phyloP scores from a whole-genome alignment of 1,284 basidiomycete species.

The Coniferiporia weirii region DNA sequence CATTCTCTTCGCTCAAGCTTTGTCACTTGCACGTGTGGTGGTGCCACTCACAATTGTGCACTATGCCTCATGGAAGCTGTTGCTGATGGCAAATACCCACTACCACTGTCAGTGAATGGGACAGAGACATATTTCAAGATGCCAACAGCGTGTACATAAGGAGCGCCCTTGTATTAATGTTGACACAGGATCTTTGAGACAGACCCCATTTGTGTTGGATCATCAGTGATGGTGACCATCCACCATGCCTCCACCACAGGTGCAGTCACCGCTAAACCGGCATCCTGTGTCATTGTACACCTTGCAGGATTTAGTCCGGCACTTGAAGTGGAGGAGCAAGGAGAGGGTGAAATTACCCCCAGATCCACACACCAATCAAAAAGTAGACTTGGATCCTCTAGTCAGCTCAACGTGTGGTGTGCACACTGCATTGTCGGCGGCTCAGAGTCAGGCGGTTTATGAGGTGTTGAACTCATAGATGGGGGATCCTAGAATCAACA shows the following conservation, averaged over 20 bases:
- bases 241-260: neutral
- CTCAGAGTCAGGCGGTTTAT: conserved; percentile 51
- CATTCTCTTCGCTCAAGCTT: conserved; percentile 72
- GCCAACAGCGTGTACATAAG: neutral
- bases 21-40: conserved; percentile 72
- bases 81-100: conserved; percentile 42
- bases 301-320: neutral
- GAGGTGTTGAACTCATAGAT: conserved; percentile 52
- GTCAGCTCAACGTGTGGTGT: conserved; percentile 67
- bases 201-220: too few relatives aligned
- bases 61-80: conserved; percentile 61
- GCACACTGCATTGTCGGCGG: conserved; percentile 45
- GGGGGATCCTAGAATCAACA: conserved; percentile 10
- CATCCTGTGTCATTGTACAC: conserved; percentile 5
- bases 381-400: conserved; percentile 60
- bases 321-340: neutral
- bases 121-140: neutral
- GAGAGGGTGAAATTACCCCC: neutral
- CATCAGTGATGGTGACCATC: neutral
- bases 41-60: conserved; percentile 57
- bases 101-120: neutral
- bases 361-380: neutral
- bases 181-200: too few relatives aligned
- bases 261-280: neutral
- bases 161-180: neutral